Conservation (phyloP, 1,284 basidiomycete genomes). For the Neonothopanus nambi region DNA sequence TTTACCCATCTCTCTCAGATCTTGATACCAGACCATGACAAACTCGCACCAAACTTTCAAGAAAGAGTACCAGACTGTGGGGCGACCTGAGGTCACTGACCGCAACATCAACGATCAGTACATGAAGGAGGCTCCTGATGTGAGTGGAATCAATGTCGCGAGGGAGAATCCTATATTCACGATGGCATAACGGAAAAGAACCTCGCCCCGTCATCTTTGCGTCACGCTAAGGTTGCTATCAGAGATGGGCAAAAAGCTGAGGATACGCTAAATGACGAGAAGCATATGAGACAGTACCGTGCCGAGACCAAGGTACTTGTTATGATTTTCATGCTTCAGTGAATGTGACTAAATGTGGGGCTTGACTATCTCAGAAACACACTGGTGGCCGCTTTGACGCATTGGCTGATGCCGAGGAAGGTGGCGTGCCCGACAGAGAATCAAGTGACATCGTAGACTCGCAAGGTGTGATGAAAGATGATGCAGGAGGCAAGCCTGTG, state of each 20-base stretch:
- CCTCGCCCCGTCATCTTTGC: neutral
- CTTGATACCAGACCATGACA: no score
- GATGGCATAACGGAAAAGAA: constrained; percentile 2
- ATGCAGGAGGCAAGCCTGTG: neutral
- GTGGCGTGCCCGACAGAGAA: constrained; percentile 1
- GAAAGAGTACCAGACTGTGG: no score
- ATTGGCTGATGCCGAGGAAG: constrained; percentile 1
- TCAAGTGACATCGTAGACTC: neutral
- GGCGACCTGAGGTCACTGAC: no score
- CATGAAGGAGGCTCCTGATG: no score
- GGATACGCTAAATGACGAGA: constrained; percentile 5
- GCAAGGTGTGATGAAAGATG: constrained; percentile 1
- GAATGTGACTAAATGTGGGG: no score
- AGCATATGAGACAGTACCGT: constrained; percentile 6
- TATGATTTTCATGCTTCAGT: neutral
- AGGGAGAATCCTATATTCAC: no score
- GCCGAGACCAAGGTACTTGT: constrained; percentile 1
- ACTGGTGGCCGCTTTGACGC: constrained; percentile 2
- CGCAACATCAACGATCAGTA: no score
- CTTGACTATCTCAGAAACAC: neutral
- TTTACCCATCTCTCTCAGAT: no score
- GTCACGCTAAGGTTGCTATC: constrained; percentile 1
- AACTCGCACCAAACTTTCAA: no score
- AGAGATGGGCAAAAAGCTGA: neutral
- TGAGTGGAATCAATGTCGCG: no score